Base-by-base conservation (phyloP, 441 rosid genomes). In the Gossypium trilobum region DNA sequence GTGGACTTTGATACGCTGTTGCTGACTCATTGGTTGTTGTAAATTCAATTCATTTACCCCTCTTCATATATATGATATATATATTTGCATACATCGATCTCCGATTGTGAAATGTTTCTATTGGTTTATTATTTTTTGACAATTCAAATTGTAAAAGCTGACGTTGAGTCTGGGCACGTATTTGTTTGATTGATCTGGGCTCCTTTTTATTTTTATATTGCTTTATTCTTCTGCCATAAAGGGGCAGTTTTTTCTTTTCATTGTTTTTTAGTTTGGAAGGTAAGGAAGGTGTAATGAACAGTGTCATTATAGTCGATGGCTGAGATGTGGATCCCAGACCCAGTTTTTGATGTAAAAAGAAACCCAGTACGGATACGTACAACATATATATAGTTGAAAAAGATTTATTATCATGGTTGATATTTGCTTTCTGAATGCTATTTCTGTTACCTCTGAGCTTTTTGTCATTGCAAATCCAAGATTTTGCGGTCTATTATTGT, bases 341-440 rank as follows among this genome's bases (percentile, higher is more conserved):
- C 85, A 72, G 81, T 75, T 72, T 83, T 77, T 77, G 27, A 70
- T 84, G 87, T 85, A 79, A 68, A 82, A 80, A 44, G 65, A 22
- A 36, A 78, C 72, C 56, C 52, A 11, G 2, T 52, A 23, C 60
- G 67, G 55, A 72, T 78, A 58, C 69, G 19, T n/a, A 42, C 20
- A 70, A 13, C 17, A 25, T 58, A 23, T 27, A 63, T 39, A 20
- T 62, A 20, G 74, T 75, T 71, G 52, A 74, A 72, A 68, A 73
- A 22, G 72, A 52, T 22, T 70, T 59, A n/a, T 55, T 25, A 73
- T 63, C 0, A 59, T 29, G 56, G 60, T 70, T 75, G 36, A 4
- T 60, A 70, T 68, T 8, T 5, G 20, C 56, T 10, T 4, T 7
- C 2, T 3, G 14, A 11, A 10, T 22, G 3, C 6, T 16, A 4